These are phyloP conservation scores for Halteria grandinella DNA, from an alignment of 73 alveolate species.

Conservation along the genomic window DNA sequence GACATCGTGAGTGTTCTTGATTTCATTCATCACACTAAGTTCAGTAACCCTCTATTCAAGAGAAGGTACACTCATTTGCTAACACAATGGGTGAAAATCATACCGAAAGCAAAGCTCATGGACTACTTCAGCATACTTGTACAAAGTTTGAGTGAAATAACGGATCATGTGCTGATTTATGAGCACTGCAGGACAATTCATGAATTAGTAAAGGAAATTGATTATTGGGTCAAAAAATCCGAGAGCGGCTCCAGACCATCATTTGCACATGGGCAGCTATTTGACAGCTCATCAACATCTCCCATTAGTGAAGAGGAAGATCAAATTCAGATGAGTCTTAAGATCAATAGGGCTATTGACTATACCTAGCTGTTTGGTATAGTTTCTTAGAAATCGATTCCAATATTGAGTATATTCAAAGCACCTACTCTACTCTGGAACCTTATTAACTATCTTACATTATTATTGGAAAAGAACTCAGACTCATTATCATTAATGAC, in stretches of 20 bases:
- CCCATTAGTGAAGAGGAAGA: slow-evolving; percentile 37
- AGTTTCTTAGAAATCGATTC: slow-evolving; percentile 16
- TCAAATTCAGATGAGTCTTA: not conserved
- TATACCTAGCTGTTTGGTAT: slow-evolving; percentile 27
- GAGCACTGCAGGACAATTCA: slow-evolving; percentile 21
- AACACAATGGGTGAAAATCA: slow-evolving; percentile 19
- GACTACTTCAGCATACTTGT: slow-evolving; percentile 44
- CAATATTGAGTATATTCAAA: slow-evolving; percentile 18
- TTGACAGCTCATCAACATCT: not conserved
- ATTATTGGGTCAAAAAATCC: not conserved
- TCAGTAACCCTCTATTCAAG: not conserved
- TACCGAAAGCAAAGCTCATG: slow-evolving; percentile 36
- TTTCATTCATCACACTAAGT: slow-evolving; percentile 13
- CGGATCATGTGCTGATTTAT: slow-evolving; percentile 33
- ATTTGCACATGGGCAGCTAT: slow-evolving; percentile 9
- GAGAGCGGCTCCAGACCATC: not conserved
- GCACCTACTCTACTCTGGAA: slow-evolving; percentile 49
- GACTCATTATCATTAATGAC: slow-evolving; percentile 1
- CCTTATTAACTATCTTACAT: slow-evolving; percentile 33
- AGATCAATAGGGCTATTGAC: slow-evolving; percentile 42
- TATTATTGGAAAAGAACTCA: slow-evolving; percentile 29
- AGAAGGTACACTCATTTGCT: slow-evolving; percentile 29
- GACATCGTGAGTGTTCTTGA: slow-evolving; percentile 31
- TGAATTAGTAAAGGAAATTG: slow-evolving; percentile 49
- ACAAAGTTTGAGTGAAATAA: not conserved